A percentile compares a stretch with the other conserved stretches of the same genome.
These are phyloP conservation scores for Malassezia pachydermatis DNA, from an alignment of 1,284 basidiomycete genomes.

Conservation along the genomic window DNA sequence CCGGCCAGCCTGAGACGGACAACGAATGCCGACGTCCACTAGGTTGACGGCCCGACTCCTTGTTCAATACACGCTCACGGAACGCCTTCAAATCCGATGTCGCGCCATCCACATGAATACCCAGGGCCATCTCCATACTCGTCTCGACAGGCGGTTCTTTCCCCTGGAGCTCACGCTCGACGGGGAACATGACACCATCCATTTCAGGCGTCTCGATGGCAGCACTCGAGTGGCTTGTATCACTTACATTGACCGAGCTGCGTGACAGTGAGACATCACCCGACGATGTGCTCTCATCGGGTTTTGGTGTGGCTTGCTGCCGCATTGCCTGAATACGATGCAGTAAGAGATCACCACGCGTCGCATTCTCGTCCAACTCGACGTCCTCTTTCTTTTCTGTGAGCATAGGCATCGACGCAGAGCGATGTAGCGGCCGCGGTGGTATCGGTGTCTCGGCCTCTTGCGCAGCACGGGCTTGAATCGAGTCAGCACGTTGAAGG, in stretches of 20 bases:
- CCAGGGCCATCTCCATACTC: neutral
- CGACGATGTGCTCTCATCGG: neutral
- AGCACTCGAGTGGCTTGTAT: too few species aligned
- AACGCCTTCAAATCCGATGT: neutral
- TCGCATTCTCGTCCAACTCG: too few species aligned
- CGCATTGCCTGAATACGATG: neutral
- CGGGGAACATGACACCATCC: too few species aligned
- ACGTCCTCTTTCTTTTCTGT: neutral
- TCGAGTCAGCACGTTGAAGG: neutral
- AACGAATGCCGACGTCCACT: constrained; percentile 10
- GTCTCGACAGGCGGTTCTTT: too few species aligned
- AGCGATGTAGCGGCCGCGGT: neutral
- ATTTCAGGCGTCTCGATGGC: too few species aligned
- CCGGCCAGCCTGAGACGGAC: constrained; percentile 2
- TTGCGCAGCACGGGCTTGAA: neutral
- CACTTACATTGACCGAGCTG: too few species aligned
- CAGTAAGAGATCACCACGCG: neutral
- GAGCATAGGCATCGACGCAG: neutral
- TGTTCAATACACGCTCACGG: constrained; percentile 8
- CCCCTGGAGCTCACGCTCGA: too few species aligned
- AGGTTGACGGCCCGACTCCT: neutral
- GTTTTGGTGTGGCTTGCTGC: neutral
- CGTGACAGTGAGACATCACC: too few species aligned
- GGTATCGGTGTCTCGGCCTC: neutral
- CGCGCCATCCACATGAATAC: neutral